These are phyloP conservation scores for Fonsecaea erecta DNA, from an alignment of 2,329 filamentous ascomycete species.

Conservation along the genomic window DNA sequence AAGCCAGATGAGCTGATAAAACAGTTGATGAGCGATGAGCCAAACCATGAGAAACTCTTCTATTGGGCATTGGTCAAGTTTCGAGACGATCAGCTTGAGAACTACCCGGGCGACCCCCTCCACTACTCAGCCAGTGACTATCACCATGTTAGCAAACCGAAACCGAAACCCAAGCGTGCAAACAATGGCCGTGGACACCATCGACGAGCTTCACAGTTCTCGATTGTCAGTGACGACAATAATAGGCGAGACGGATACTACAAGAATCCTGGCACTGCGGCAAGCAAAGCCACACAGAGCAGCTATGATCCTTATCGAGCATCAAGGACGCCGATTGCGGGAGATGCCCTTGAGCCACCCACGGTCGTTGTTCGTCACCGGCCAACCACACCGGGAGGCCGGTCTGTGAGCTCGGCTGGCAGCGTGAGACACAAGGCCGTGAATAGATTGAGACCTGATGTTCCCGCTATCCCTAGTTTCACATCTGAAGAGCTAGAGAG, in stretches of 20 bases:
- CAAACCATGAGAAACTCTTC: slow-evolving; percentile 91
- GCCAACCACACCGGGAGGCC: slow-evolving; percentile 42
- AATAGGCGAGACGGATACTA: slow-evolving; percentile 55
- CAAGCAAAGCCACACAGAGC: slow-evolving; percentile 52
- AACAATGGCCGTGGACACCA: slow-evolving; percentile 40
- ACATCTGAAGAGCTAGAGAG: slow-evolving; percentile 33
- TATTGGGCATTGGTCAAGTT: slow-evolving; percentile 85
- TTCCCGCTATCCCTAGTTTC: slow-evolving; percentile 31
- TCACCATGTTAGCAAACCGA: slow-evolving; percentile 68
- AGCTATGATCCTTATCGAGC: slow-evolving; percentile 87
- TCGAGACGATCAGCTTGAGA: slow-evolving; percentile 80
- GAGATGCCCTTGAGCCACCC: slow-evolving; percentile 63
- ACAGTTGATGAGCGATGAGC: slow-evolving; percentile 68
- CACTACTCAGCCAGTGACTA: slow-evolving; percentile 90
- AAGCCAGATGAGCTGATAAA: slow-evolving; percentile 72
- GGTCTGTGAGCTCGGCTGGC: slow-evolving; percentile 41
- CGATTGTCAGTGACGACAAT: slow-evolving; percentile 60
- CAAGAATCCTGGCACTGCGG: slow-evolving; percentile 51
- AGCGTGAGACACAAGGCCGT: slow-evolving; percentile 27
- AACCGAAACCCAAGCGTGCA: slow-evolving; percentile 42
- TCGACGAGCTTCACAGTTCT: slow-evolving; percentile 60
- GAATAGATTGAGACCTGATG: slow-evolving; percentile 22
- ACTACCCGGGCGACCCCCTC: slow-evolving; percentile 76
- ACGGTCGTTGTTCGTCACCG: slow-evolving; percentile 71
- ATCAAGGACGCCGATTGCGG: slow-evolving; percentile 60